These are phyloP conservation scores for Lindgomyces ingoldianus DNA, from an alignment of 495 filamentous ascomycete genomes.

Conservation along the genomic window DNA sequence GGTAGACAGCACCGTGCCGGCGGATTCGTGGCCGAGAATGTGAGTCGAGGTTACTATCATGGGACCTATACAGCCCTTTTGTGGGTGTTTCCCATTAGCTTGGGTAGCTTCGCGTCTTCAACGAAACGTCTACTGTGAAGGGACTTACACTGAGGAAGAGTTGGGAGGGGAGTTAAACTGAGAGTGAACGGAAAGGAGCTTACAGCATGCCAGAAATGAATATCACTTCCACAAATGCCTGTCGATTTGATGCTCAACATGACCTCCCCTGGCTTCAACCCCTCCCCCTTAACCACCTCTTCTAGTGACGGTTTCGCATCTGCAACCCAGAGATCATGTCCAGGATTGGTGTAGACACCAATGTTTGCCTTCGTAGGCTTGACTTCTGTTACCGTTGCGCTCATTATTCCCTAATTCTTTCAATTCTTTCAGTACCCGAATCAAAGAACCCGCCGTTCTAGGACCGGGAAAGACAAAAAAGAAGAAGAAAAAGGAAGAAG, in stretches of 20 bases:
- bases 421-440: background rate
- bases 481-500: background rate
- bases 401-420: slow-evolving; percentile 18
- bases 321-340: slow-evolving; percentile 87
- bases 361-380: slow-evolving; percentile 72
- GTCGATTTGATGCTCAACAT: slow-evolving; percentile 84
- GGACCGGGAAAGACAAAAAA: background rate
- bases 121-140: too few relatives aligned
- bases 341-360: slow-evolving; percentile 90
- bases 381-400: slow-evolving; percentile 32
- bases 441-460: background rate
- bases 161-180: background rate
- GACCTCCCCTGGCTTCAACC: slow-evolving; percentile 77
- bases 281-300: slow-evolving; percentile 67
- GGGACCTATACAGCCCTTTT: slow-evolving; percentile 81
- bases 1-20: slow-evolving; percentile 77
- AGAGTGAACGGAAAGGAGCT: background rate
- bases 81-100: too few relatives aligned
- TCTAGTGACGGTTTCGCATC: slow-evolving; percentile 74
- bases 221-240: slow-evolving; percentile 91
- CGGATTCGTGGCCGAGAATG: slow-evolving; percentile 90
- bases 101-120: too few relatives aligned
- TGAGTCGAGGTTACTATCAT: slow-evolving; percentile 89
- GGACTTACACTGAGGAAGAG: background rate
- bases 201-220: slow-evolving; percentile 88